phyloP scores from a whole-genome alignment of 1,284 basidiomycete genomes.

The Chalciporus piperatoides region DNA sequence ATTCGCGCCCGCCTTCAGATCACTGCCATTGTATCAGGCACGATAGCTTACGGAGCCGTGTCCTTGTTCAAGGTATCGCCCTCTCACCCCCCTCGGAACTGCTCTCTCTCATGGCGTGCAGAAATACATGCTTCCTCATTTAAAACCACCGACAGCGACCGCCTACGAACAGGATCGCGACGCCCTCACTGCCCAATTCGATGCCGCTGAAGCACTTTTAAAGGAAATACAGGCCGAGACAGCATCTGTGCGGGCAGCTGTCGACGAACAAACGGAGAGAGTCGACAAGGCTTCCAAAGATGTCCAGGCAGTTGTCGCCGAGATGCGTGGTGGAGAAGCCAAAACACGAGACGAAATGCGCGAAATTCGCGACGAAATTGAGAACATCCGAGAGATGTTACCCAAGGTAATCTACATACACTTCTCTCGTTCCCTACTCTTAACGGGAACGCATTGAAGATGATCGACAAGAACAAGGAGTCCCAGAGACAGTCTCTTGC shows the following conservation, averaged over 20 bases:
- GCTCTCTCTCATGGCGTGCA: constrained; percentile 30
- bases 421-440: constrained; percentile 2
- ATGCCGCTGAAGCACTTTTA: constrained; percentile 82
- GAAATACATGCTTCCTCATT: constrained; percentile 92
- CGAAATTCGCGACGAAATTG: constrained; percentile 88
- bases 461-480: constrained; percentile 93
- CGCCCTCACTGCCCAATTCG: constrained; percentile 86
- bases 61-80: constrained; percentile 72
- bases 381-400: constrained; percentile 85
- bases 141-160: constrained; percentile 84
- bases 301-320: constrained; percentile 74
- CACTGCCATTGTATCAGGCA: constrained; percentile 89
- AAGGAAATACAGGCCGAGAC: constrained; percentile 82
- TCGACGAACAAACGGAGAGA: constrained; percentile 80
- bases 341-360: constrained; percentile 88
- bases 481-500: constrained; percentile 72
- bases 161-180: constrained; percentile 89
- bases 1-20: constrained; percentile 55
- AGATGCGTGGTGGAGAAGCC: constrained; percentile 75
- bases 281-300: constrained; percentile 78
- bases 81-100: not conserved
- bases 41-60: constrained; percentile 84
- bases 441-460: constrained; percentile 42
- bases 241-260: constrained; percentile 64
- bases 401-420: constrained; percentile 62